Evolutionary conservation across 176 grass and related monocot species (phyloP).

Genomic region (Eremochloa ophiuroides): DNA sequence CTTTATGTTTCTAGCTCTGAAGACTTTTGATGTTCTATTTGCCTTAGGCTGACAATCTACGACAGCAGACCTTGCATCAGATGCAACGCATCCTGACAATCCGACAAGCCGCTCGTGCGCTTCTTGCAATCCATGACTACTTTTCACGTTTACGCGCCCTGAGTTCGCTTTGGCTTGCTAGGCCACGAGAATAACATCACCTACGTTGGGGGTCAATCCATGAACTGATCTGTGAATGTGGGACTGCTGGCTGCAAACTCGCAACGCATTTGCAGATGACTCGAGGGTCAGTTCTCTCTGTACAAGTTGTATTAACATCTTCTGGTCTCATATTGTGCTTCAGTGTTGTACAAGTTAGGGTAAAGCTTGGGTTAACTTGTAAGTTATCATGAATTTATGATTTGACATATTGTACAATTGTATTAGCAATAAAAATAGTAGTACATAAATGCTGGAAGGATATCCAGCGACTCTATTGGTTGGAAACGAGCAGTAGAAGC

Average conservation of each 20-base stretch:
- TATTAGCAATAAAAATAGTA: conserved; percentile 45
- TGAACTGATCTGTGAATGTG: conserved; percentile 23
- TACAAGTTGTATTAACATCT: conserved; percentile 41
- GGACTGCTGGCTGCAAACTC: conserved; percentile 10
- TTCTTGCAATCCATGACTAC: conserved; percentile 82
- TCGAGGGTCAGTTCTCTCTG: conserved; percentile 16
- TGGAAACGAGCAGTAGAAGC: not conserved
- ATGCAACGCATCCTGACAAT: conserved; percentile 78
- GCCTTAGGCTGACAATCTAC: conserved; percentile 75
- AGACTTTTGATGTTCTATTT: conserved; percentile 17
- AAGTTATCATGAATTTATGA: conserved; percentile 45
- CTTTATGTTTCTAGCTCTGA: conserved; percentile 14
- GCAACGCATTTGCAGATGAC: conserved; percentile 25
- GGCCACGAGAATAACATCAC: conserved; percentile 53
- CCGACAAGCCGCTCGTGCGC: conserved; percentile 67
- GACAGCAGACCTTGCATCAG: conserved; percentile 83
- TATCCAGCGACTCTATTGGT: conserved; percentile 11
- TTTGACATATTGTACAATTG: conserved; percentile 51
- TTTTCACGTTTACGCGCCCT: conserved; percentile 75
- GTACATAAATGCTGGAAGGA: conserved; percentile 31
- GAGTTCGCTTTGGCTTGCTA: conserved; percentile 88
- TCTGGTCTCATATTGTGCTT: conserved; percentile 31
- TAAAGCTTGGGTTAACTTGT: conserved; percentile 39
- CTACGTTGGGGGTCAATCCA: not conserved
- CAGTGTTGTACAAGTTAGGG: conserved; percentile 54